Base-by-base conservation (phyloP, 345 rosid genomes). In the Brassica incana region DNA sequence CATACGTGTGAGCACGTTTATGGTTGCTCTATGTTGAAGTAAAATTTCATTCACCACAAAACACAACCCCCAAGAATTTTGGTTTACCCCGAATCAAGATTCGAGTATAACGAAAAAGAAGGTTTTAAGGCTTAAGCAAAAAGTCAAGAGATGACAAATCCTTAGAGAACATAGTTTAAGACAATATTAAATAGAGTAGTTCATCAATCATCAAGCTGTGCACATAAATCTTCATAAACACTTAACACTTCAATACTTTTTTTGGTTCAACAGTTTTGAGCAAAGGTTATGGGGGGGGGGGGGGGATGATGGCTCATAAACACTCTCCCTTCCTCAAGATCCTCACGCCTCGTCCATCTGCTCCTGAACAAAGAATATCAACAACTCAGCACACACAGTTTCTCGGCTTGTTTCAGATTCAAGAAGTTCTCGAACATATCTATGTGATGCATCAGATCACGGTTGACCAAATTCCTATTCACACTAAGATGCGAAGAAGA, bases 311-410 rank as follows among this genome's bases (percentile, higher is more conserved):
- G 8, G 18, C 18, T 27, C 71, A 65, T 45, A 68, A 68, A 69
- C 69, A 79, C 70, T 2, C 69, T 18, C 63, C 38, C 65, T 8
- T 16, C 38, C 20, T n/a, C 58, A 4, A 52, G 67, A 29, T 81
- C 64, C 33, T 81, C 73, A 81, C 29, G 80, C 83, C 80, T 81
- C 83, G 72, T 81, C 83, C 83, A 81, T 81, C 83, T 81, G 83
- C 74, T 81, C 83, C 83, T 81, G 80, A 38, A 43, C 66, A 75
- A 8, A 36, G 0, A 69, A 35, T 12, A 38, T 5, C 6, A 15
- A 75, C 20, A 70, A 18, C 29, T 80, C 62, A 80, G 71, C 52
- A 40, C 58, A 73, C n/a, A 67, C 18, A 9, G 25, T 67, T 60
- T 73, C 56, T 18, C n/a, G n/a, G n/a, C n/a, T 9, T 32, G 2